Evolutionary conservation across 2,329 filamentous ascomycete genomes (phyloP).

Genomic region (Nothopassalora personata): DNA sequence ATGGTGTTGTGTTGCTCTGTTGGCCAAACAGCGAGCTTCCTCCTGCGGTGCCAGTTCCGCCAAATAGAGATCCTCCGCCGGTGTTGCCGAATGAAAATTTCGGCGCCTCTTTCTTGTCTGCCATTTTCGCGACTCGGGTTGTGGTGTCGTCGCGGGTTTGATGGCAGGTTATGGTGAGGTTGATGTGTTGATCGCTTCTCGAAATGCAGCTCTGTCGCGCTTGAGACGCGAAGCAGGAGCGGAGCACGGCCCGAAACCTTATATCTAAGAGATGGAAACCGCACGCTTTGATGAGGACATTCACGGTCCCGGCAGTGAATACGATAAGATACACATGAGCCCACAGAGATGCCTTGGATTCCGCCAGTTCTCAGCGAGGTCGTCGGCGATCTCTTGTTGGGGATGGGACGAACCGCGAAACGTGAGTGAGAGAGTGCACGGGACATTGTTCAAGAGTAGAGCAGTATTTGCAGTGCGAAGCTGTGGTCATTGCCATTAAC

Average conservation of each 20-base stretch:
- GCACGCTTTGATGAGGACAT: background rate
- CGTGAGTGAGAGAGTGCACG: no score
- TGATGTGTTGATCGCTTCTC: background rate
- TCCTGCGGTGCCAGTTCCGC: background rate
- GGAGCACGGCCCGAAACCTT: background rate
- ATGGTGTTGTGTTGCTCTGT: background rate
- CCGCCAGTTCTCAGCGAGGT: no score
- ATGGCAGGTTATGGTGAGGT: background rate
- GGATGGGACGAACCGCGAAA: no score
- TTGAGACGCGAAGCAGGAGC: background rate
- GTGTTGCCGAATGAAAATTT: slow-evolving; percentile 14
- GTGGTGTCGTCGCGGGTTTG: background rate
- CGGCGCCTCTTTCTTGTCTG: slow-evolving; percentile 14
- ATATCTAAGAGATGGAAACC: background rate
- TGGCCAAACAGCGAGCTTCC: background rate
- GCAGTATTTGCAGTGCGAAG: background rate
- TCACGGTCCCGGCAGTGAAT: background rate
- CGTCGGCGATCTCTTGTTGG: no score
- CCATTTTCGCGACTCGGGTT: slow-evolving; percentile 11
- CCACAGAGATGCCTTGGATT: no score
- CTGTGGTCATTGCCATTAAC: slow-evolving; percentile 3
- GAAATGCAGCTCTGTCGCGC: background rate
- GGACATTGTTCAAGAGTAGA: background rate
- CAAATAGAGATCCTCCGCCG: slow-evolving; percentile 1
- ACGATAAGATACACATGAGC: no score